Conservation (phyloP, 2,329 filamentous ascomycete species). For the Lachnum nothofagi region DNA sequence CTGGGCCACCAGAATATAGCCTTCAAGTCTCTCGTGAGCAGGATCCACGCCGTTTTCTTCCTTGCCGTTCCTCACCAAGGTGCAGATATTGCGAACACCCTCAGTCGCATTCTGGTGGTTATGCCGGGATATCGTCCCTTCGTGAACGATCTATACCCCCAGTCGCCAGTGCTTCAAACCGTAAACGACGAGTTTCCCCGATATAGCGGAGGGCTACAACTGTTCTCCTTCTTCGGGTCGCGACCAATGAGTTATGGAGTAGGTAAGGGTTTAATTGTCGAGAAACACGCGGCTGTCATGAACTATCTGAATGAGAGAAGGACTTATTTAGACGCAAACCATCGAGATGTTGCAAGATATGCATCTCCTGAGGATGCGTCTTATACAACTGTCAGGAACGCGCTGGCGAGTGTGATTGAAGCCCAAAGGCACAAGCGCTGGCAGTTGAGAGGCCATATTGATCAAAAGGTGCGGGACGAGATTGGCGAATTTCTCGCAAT, state of each 20-base stretch:
- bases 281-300: conserved; percentile 24
- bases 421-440: too few relatives aligned
- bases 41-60: conserved; percentile 33
- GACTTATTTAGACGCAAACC: conserved; percentile 28
- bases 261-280: conserved; percentile 22
- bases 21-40: conserved; percentile 14
- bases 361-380: conserved; percentile 23
- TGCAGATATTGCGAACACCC: conserved; percentile 10
- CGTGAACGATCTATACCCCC: conserved; percentile 28
- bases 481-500: conserved; percentile 19
- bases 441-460: too few relatives aligned
- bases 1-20: conserved; percentile 13
- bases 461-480: not conserved
- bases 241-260: conserved; percentile 27
- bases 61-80: conserved; percentile 35
- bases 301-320: conserved; percentile 27
- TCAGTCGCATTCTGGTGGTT: conserved; percentile 13
- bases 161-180: conserved; percentile 31
- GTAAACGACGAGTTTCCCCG: conserved; percentile 35
- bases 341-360: conserved; percentile 34
- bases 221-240: conserved; percentile 45
- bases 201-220: conserved; percentile 25
- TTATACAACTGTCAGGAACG: conserved; percentile 17
- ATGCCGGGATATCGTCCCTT: conserved; percentile 18
- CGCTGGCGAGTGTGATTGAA: conserved; percentile 2